phyloP scores from a whole-genome alignment of 306 rosid genomes.

The Medicago arabica region DNA sequence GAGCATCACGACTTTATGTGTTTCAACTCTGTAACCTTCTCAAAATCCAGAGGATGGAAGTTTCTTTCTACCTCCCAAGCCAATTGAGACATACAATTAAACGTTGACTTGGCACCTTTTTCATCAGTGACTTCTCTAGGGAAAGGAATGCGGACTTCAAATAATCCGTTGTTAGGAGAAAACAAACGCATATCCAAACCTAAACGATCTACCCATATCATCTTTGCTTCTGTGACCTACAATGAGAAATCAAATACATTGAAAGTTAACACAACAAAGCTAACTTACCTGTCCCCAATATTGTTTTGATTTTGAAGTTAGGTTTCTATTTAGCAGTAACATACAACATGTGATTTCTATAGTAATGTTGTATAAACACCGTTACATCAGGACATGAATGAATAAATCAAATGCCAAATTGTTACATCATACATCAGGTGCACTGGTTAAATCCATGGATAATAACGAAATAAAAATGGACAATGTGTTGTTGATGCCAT shows the following conservation, averaged over 20 bases:
- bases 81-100: constrained; percentile 88
- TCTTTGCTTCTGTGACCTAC: constrained; percentile 85
- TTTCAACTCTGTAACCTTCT: constrained; percentile 77
- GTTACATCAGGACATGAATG: constrained; percentile 11
- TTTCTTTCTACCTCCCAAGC: constrained; percentile 98
- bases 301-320: constrained; percentile 16
- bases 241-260: constrained; percentile 34
- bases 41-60: constrained; percentile 64
- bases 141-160: constrained; percentile 87
- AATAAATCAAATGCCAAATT: background rate
- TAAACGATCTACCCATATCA: constrained; percentile 89
- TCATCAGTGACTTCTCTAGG: constrained; percentile 84
- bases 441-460: constrained; percentile 8
- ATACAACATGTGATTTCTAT: constrained; percentile 1
- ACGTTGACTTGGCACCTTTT: constrained; percentile 85
- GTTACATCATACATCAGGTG: constrained; percentile 14
- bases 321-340: constrained; percentile 22
- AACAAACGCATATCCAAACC: constrained; percentile 83
- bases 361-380: constrained; percentile 9
- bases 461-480: background rate
- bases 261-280: constrained; percentile 24
- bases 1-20: constrained; percentile 50
- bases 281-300: constrained; percentile 10
- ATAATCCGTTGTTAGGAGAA: constrained; percentile 63
- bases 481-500: background rate